A percentile compares a stretch with the other conserved stretches of the same genome.
Evolutionary conservation across 768 basidiomycete species (phyloP).

Genomic region (Phanerochaete carnosa): DNA sequence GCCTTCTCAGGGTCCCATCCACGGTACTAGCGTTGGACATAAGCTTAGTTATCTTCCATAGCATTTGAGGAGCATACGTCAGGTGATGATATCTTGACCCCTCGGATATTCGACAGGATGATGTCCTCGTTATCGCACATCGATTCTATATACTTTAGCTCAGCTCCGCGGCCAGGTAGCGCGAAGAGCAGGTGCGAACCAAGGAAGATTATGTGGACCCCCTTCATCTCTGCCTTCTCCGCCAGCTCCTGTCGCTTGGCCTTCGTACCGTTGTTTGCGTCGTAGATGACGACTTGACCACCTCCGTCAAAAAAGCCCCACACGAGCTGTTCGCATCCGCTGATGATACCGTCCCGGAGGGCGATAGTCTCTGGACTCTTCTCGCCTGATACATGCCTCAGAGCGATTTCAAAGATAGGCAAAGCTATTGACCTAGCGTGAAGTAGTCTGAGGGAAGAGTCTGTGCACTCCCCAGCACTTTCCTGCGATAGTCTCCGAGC

Average conservation of each 20-base stretch:
- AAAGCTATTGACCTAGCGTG: conserved; percentile 52
- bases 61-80: conserved; percentile 57
- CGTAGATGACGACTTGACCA: conserved; percentile 97
- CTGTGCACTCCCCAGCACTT: conserved; percentile 84
- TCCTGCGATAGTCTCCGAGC: conserved; percentile 91
- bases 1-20: conserved; percentile 92
- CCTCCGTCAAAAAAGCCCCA: conserved; percentile 83
- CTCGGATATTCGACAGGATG: conserved; percentile 91
- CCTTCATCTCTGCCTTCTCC: conserved; percentile 81
- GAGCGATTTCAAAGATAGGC: not conserved
- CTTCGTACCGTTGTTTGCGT: conserved; percentile 90
- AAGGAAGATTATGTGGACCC: conserved; percentile 91
- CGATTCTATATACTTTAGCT: conserved; percentile 56
- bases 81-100: conserved; percentile 97
- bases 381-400: conserved; percentile 42
- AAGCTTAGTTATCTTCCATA: not conserved
- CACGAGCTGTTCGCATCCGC: conserved; percentile 86
- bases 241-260: conserved; percentile 65
- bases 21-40: conserved; percentile 60
- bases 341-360: conserved; percentile 68
- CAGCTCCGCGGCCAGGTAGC: not conserved
- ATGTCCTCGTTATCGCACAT: conserved; percentile 90
- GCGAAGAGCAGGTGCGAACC: conserved; percentile 42
- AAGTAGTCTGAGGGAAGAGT: conserved; percentile 93
- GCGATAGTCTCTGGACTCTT: conserved; percentile 79